Base-by-base conservation (phyloP, 768 basidiomycete species). In the Lentinula aciculospora region DNA sequence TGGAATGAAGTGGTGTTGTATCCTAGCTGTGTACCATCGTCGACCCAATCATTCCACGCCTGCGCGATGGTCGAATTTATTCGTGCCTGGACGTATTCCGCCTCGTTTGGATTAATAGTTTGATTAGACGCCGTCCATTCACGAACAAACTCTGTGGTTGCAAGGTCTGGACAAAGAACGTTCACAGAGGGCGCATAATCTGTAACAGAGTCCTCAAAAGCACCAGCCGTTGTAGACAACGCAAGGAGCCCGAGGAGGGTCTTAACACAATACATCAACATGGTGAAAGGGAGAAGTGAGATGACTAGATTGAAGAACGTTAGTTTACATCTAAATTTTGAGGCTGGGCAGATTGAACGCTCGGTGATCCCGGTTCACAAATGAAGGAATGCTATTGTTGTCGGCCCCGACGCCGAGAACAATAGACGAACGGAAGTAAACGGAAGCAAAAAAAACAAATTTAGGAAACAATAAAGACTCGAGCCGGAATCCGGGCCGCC, bases 31-130 rank as follows among this genome's bases (percentile, higher is more conserved):
- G 79, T 78, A 7, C 75, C 79, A 61, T 86, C 71, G 1, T 80
- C 81, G 44, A 88, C 59, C 85, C 87, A 89, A 31, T 74, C 71
- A 5, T 67, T 68, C 85, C 85, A 88, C 7, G 81, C 81, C 25
- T 64, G 62, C 0, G 76, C 74, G 2, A 83, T 65, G 51, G 76
- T 70, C 8, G 65, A 67, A 3, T 72, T 64, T 19, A 75, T 66
- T 8, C 85, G 77, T 4, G 69, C 65, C 8, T 64, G 32, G 34
- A 87, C 66, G 62, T 85, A 88, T 0, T 69, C 69, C 0, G 51
- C 53, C 64, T 88, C 86, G 17, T 66, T 64, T 3, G 79, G 67
- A 62, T 84, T 74, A 4, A 88, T 64, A 1, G 74, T 63, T 66
- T 85, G 85, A 23, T 73, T 79, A 48, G 76, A 65, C 0, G 82